A percentile compares a stretch with the other conserved stretches of the same genome.
phyloP scores from a whole-genome alignment of 1,284 basidiomycete genomes.

The Inonotus hispidus region DNA sequence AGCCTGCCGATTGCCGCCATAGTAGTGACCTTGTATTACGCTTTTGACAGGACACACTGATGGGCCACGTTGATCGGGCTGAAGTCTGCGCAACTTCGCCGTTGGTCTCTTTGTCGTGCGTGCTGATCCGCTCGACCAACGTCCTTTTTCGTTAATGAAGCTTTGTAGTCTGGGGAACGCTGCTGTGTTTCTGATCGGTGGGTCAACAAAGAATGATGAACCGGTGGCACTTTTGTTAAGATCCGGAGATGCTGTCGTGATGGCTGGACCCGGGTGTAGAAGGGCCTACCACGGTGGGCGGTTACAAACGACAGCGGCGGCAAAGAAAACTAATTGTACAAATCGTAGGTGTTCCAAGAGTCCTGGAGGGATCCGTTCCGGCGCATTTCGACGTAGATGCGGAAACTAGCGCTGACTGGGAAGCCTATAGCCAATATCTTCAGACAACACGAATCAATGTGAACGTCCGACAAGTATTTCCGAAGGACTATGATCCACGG shows the following conservation, averaged over 20 bases:
- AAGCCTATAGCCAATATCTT: constrained; percentile 59
- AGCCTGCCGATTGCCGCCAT: neutral
- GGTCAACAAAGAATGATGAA: constrained; percentile 65
- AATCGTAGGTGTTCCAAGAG: constrained; percentile 72
- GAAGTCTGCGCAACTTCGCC: constrained; percentile 84
- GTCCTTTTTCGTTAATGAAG: neutral
- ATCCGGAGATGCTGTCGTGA: constrained; percentile 87
- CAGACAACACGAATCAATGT: constrained; percentile 74
- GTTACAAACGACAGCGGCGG: neutral
- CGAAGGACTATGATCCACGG: constrained; percentile 55
- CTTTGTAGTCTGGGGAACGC: constrained; percentile 74
- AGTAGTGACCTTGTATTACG: neutral
- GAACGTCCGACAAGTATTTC: constrained; percentile 86
- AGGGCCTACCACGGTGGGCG: constrained; percentile 79
- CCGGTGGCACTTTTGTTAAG: constrained; percentile 78
- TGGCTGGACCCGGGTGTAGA: constrained; percentile 81
- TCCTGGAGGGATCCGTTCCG: constrained; percentile 76
- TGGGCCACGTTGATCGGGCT: constrained; percentile 91
- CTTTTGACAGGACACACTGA: constrained; percentile 72
- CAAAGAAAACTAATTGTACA: neutral
- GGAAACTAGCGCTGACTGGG: constrained; percentile 42
- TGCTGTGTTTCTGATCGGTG: constrained; percentile 85
- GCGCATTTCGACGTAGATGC: constrained; percentile 40
- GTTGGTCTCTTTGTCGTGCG: constrained; percentile 85
- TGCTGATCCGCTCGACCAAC: constrained; percentile 14